Evolutionary conservation across 306 rosid species (phyloP).

Genomic region (Comarum palustre): DNA sequence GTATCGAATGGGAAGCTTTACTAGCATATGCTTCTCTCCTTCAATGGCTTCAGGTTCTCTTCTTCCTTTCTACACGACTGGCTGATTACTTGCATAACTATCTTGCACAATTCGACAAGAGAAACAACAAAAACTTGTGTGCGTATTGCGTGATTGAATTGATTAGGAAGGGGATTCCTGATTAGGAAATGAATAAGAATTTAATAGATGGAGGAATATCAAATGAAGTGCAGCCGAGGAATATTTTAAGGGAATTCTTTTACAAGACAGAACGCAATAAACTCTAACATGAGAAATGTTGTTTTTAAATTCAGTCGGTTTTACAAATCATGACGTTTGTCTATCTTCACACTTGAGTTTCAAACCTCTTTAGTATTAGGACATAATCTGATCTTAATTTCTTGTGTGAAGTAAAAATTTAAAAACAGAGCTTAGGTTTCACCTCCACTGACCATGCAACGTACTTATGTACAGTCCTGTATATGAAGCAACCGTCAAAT

Average conservation of each 20-base stretch:
- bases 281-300: no score
- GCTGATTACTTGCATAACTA: neutral
- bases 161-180: neutral
- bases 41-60: neutral
- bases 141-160: neutral
- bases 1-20: constrained; percentile 33
- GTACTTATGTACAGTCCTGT: no score
- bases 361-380: no score
- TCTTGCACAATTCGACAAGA: neutral
- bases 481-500: no score
- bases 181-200: no score
- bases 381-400: no score
- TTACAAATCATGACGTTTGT: no score
- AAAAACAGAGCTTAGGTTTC: no score
- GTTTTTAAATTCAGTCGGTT: no score
- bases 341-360: no score
- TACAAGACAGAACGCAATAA: neutral
- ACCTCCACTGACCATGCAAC: no score
- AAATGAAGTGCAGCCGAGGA: neutral
- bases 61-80: neutral
- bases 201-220: neutral
- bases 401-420: no score
- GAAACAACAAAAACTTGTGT: neutral
- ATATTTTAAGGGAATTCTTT: neutral
- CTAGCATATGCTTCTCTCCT: constrained; percentile 43